Conservation (phyloP, 2,329 filamentous ascomycete species). For the Pseudomassariella vexata region DNA sequence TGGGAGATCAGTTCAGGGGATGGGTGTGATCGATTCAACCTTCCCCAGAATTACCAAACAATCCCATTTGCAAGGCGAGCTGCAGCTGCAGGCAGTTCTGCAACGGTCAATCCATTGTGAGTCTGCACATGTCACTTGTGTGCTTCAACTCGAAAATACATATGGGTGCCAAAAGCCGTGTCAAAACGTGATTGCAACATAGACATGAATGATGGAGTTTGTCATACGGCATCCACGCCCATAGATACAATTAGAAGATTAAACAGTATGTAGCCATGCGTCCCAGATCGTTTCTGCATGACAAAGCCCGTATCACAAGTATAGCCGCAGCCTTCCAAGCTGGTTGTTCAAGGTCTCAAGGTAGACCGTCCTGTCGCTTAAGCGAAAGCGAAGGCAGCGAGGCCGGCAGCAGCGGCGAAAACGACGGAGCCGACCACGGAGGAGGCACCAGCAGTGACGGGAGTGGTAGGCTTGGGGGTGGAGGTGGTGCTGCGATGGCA, state of each 20-base stretch:
- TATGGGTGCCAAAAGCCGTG: too few species aligned
- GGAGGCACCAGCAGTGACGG: slow-evolving; percentile 44
- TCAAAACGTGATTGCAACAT: slow-evolving; percentile 4
- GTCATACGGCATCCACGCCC: slow-evolving; percentile 8
- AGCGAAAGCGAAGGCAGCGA: slow-evolving; percentile 47
- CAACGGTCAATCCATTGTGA: too few species aligned
- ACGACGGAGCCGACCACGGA: slow-evolving; percentile 47
- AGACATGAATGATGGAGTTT: slow-evolving; percentile 5
- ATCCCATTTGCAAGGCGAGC: too few species aligned
- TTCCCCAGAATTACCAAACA: too few species aligned
- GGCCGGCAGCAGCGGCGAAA: slow-evolving; percentile 49
- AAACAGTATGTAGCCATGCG: slow-evolving; percentile 33
- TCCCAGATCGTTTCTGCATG: slow-evolving; percentile 27
- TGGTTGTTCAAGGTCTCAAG: too few species aligned
- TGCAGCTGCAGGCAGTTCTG: too few species aligned
- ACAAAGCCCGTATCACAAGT: too few species aligned
- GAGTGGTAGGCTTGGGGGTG: slow-evolving; percentile 25
- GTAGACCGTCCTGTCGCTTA: too few species aligned
- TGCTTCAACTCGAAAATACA: too few species aligned
- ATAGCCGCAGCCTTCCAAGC: slow-evolving; percentile 35
- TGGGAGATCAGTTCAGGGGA: too few species aligned
- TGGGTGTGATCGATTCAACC: too few species aligned
- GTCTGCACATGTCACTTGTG: too few species aligned
- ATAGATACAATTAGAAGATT: slow-evolving; percentile 40
- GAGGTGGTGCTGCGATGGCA: slow-evolving; percentile 18